These are phyloP conservation scores for Yueomyces sp. DNA, from an alignment of 1,139 yeast species.

Conservation along the genomic window DNA sequence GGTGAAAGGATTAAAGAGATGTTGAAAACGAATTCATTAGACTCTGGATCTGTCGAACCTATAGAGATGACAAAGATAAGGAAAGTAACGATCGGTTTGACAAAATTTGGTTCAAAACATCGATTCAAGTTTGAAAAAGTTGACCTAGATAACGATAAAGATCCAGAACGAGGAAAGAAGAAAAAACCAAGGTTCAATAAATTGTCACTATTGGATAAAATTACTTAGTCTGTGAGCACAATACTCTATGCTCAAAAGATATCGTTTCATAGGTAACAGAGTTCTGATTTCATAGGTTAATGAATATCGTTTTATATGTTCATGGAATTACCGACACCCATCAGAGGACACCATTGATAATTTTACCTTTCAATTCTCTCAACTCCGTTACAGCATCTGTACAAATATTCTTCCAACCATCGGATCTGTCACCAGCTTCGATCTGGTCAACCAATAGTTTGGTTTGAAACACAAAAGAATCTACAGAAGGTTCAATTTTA, in stretches of 20 bases:
- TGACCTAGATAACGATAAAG: too few relatives aligned
- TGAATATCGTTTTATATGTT: too few relatives aligned
- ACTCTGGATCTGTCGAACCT: neutral
- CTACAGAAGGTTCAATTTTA: neutral
- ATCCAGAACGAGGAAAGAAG: too few relatives aligned
- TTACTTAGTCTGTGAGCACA: too few relatives aligned
- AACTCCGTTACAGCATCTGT: slow-evolving; percentile 8
- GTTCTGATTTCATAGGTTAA: too few relatives aligned
- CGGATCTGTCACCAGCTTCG: slow-evolving; percentile 4
- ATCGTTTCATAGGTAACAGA: too few relatives aligned
- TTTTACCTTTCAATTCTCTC: slow-evolving; percentile 23
- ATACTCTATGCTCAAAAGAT: too few relatives aligned
- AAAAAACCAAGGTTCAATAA: too few relatives aligned
- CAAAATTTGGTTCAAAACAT: neutral
- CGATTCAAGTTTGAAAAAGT: too few relatives aligned
- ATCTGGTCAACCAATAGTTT: slow-evolving; percentile 13
- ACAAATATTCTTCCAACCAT: slow-evolving; percentile 1
- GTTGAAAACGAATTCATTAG: slow-evolving; percentile 1
- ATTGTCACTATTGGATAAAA: too few relatives aligned
- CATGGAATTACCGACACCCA: too few relatives aligned
- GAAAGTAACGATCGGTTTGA: slow-evolving; percentile 1
- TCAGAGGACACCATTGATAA: slow-evolving; percentile 13
- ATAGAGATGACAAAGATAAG: neutral
- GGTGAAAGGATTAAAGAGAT: slow-evolving; percentile 23
- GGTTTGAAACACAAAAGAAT: slow-evolving; percentile 8